Evolutionary conservation across 805 yeast genomes (phyloP).

Genomic region (Candida glaebosa): DNA sequence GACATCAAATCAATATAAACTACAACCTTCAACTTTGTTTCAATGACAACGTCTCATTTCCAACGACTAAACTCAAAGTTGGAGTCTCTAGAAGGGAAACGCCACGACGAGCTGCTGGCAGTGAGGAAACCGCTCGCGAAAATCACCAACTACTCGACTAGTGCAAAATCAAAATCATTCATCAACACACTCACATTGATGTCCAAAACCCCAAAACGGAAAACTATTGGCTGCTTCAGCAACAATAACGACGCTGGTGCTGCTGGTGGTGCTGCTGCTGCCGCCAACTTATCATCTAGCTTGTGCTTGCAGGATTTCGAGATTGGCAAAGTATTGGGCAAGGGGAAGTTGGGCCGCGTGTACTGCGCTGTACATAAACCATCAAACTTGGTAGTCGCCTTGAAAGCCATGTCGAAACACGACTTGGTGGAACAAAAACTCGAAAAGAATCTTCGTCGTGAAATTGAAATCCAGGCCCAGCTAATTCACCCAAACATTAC

Average conservation of each 20-base stretch:
- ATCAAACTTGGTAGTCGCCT: conserved; percentile 80
- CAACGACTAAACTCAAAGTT: conserved; percentile 3
- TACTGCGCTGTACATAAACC: conserved; percentile 78
- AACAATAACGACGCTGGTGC: background rate
- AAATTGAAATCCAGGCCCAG: conserved; percentile 84
- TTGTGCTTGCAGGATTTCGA: conserved; percentile 64
- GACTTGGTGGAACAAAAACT: conserved; percentile 74
- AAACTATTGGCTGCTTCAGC: conserved; percentile 1
- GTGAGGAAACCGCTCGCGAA: background rate
- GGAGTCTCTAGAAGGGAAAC: background rate
- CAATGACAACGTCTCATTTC: conserved; percentile 1
- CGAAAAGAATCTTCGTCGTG: conserved; percentile 83
- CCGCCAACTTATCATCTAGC: background rate
- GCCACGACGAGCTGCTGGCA: background rate
- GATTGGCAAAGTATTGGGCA: conserved; percentile 82
- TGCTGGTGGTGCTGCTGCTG: no score
- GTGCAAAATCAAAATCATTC: conserved; percentile 8
- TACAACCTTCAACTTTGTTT: no score
- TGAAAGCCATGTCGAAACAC: conserved; percentile 84
- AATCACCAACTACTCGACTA: background rate
- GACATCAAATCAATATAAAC: background rate
- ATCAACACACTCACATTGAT: background rate
- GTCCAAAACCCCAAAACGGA: conserved; percentile 3
- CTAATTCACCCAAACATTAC: conserved; percentile 76
- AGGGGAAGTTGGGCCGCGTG: conserved; percentile 91